Evolutionary conservation across 2,329 filamentous ascomycete genomes (phyloP), one percentile per base, ranked within the genome.

Genomic region (Cladosporium sp.): DNA sequence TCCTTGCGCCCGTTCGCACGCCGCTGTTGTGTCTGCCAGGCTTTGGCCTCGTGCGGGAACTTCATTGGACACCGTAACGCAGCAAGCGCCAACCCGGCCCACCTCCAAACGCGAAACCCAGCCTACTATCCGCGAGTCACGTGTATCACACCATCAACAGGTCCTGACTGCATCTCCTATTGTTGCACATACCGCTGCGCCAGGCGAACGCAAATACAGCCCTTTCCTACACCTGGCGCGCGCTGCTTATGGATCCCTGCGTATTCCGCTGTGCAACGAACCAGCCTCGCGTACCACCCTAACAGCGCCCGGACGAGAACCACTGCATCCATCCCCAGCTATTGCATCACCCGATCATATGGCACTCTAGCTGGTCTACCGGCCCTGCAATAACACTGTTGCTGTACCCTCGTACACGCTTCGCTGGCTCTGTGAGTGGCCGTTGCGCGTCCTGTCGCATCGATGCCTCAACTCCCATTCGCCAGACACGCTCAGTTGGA

Each of bases 381-480:
- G 26, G 35, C 26, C 49, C 50, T 46, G 40, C n/a, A 46, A 63
- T 63, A 62, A 55, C 28, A 62, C 61, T 21, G 12, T 31, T 52
- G 23, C 50, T 35, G 61, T 63, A 63, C 61, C 44, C n/a, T 40
- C 46, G 61, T 56, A 55, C 61, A 56, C 50, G 18, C 50, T 52
- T 23, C 8, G 50, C 60, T 21, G 31, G 60, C 33, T 31, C 50
- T 56, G 50, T 49, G 61, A 63, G 50, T 63, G 61, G 61, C 61
- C 61, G 50, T 28, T 28, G 50, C 50, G 61, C 50, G 26, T 28
- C 18, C 35, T 31, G 61, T 63, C 61, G 61, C 61, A 56, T 53
- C 50, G 50, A 63, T 63, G 61, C 61, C 61, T 56, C 61, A 63
- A 56, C 61, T 63, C 61, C 61, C 61, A 63, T 63, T 63, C 61